Base-by-base conservation (phyloP, 2,329 filamentous ascomycete genomes). In the Keithomyces neogunnii region DNA sequence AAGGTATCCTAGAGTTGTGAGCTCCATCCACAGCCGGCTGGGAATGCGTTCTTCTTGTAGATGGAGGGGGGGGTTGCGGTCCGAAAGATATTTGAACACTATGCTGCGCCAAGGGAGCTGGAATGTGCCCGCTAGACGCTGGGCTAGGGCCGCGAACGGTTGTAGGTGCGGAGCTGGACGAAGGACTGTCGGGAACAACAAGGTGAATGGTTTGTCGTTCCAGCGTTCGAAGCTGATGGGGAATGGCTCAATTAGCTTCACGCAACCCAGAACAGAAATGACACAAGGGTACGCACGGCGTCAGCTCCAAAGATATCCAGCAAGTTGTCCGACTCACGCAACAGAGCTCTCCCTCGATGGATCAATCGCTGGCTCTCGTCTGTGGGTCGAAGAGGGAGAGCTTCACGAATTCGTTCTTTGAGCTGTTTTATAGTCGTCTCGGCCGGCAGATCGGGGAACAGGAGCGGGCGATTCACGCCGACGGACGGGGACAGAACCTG, bases 351-450 rank as follows among this genome's bases (percentile, higher is more conserved):
- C 1, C 82, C 82, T 42, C 77, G 72, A 59, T 84, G 75, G 38
- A 85, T 85, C 53, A 85, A 66, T 42, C 81, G 73, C 62, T 84
- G 79, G 35, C 75, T 71, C 35, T 80, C 73, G 53, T 81, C 73
- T 13, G 71, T 58, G 3, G 80, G 80, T 48, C 72, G 75, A 44
- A 74, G 63, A 29, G 71, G 66, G 42, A 84, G 62, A 3, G 64
- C 60, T 58, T 80, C 70, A 33, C 78, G 76, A 52, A 85, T 81
- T 61, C 69, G 77, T 43, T 75, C 73, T 62, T 84, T 84, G 35
- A 85, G 66, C 62, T 81, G 69, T 51, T 72, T 73, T 46, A 84
- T 69, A 0, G 78, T 82, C 2, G 76, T 80, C 1, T 69, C 67
- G 40, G 70, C 68, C 11, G 75, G 68, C 9, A 83, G 63, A 28